Conservation (phyloP, 805 yeast genomes). For the Schizosaccharomyces japonicus region DNA sequence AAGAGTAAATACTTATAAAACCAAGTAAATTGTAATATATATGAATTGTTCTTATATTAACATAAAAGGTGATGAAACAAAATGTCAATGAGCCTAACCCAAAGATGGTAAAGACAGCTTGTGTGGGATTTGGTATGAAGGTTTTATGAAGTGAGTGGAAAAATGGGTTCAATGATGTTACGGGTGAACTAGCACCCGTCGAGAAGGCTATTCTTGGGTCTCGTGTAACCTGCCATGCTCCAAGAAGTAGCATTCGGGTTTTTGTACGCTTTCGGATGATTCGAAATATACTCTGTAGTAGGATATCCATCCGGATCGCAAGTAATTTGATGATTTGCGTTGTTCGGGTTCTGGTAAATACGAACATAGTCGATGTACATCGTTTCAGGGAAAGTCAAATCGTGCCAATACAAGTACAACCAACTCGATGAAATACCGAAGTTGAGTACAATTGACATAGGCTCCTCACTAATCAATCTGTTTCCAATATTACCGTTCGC, state of each 20-base stretch:
- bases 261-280: constrained; percentile 43
- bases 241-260: constrained; percentile 52
- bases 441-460: constrained; percentile 73
- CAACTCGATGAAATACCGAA: constrained; percentile 77
- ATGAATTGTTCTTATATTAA: too few relatives aligned
- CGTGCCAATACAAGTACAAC: constrained; percentile 83
- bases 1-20: too few relatives aligned
- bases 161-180: too few relatives aligned
- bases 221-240: constrained; percentile 46
- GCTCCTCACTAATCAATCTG: constrained; percentile 68
- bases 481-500: constrained; percentile 79
- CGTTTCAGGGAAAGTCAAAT: constrained; percentile 43
- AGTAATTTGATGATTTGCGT: constrained; percentile 24
- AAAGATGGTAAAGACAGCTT: too few relatives aligned
- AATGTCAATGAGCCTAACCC: too few relatives aligned
- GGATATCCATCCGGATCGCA: constrained; percentile 80
- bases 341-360: constrained; percentile 39
- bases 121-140: too few relatives aligned
- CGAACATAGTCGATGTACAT: constrained; percentile 70
- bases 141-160: too few relatives aligned
- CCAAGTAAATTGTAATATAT: too few relatives aligned
- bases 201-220: constrained; percentile 21
- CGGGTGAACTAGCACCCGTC: constrained; percentile 1
- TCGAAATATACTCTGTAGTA: constrained; percentile 56
- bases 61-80: too few relatives aligned